Percentiles rank a stretch among this genome's conserved stretches.
These are phyloP conservation scores for Pseudocercospora vitis DNA, from an alignment of 2,329 filamentous ascomycete species.

Conservation along the genomic window DNA sequence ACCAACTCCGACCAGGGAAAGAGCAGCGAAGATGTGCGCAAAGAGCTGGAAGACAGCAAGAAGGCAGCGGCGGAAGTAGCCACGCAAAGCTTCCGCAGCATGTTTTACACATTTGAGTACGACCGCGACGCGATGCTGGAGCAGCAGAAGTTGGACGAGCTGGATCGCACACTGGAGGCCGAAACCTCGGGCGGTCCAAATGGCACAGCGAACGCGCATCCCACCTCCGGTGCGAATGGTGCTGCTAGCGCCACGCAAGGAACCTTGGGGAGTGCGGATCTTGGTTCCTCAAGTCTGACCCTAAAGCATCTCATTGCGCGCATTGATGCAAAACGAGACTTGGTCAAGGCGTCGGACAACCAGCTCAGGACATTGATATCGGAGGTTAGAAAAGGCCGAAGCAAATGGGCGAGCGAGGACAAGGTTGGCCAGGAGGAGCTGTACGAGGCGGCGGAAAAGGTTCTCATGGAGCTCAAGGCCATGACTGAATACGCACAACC, in stretches of 20 bases:
- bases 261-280: conserved; percentile 86
- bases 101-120: conserved; percentile 94
- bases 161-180: conserved; percentile 91
- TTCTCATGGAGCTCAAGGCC: conserved; percentile 93
- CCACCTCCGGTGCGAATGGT: conserved; percentile 48
- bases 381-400: conserved; percentile 94
- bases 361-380: conserved; percentile 92
- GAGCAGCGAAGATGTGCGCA: conserved; percentile 82
- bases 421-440: conserved; percentile 96
- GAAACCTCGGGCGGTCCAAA: conserved; percentile 72
- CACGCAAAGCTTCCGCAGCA: conserved; percentile 84
- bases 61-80: conserved; percentile 87
- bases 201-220: conserved; percentile 54
- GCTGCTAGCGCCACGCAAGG: conserved; percentile 69
- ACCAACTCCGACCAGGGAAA: conserved; percentile 60
- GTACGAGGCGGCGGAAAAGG: conserved; percentile 95
- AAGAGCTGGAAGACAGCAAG: conserved; percentile 88
- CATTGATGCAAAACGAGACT: conserved; percentile 88
- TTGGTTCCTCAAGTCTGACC: conserved; percentile 92
- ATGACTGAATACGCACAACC: conserved; percentile 97
- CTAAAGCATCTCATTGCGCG: conserved; percentile 95
- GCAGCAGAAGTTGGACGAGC: conserved; percentile 93
- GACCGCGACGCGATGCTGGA: conserved; percentile 96
- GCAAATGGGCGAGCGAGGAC: conserved; percentile 98
- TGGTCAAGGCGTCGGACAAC: conserved; percentile 87